Base-by-base conservation (phyloP, 169 alveolate species). In the Eimeria maxima region DNA sequence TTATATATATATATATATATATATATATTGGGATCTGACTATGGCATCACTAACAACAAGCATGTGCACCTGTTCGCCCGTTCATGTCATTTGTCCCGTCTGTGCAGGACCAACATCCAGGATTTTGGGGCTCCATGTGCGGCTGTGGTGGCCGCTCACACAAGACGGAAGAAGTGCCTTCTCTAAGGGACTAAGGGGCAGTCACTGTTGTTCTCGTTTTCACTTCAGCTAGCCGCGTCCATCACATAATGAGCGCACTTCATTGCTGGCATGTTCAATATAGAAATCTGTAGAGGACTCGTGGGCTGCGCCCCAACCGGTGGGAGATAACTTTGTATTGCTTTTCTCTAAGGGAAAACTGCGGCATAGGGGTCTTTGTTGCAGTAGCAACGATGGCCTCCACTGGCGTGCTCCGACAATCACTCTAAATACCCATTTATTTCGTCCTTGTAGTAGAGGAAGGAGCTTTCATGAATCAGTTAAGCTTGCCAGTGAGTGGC, bases 141-240 rank as follows among this genome's bases (percentile, higher is more conserved):
- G 95, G 95, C 86, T 92, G 95, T 65, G 95, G 95, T 24, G 95
- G 95, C 18, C 95, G 95, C 10, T 57, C 93, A 42, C 93, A 86
- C 80, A 86, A 86, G 93, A 86, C 93, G 27, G 93, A 86, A 55
- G 93, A 55, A 63, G 93, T 86, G 81, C 80, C 93, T 24, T 27
- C 50, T 22, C 63, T 55, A 20, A 27, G 8, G 45, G 81, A 69
- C 16, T 86, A 63, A 57, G 38, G 2, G 67, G 42, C 65, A 22
- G 42, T 11, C 67, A n/a, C n/a, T n/a, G 44, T 78, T 78, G 65
- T 78, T 74, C 22, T 24, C 45, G 38, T 20, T 44, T 44, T 7
- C 24, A 11, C 81, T 47, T 71, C 55, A 71, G 53, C 53, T 42
- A 38, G 50, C n/a, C 3, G 38, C 13, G 53, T 16, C n/a, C 29